phyloP scores from a whole-genome alignment of 805 yeast genomes.

The Metschnikowia shivogae region DNA sequence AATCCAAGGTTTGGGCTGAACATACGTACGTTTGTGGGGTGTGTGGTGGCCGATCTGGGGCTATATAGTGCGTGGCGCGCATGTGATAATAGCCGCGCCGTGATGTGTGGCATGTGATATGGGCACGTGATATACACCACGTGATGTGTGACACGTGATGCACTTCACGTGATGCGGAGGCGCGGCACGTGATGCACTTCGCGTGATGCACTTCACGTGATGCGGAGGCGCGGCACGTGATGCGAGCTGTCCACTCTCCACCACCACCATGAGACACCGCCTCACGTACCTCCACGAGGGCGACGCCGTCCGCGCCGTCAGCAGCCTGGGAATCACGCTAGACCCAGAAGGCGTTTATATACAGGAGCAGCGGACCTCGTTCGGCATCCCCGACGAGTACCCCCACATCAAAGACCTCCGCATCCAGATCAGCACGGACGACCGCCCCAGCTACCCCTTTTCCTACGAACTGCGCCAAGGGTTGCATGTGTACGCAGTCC shows the following conservation, averaged over 20 bases:
- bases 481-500: slow-evolving; percentile 29
- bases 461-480: slow-evolving; percentile 26
- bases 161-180: too few species aligned
- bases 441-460: slow-evolving; percentile 18
- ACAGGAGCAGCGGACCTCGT: slow-evolving; percentile 12
- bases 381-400: not conserved
- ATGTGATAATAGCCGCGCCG: slow-evolving; percentile 1
- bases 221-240: too few species aligned
- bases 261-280: slow-evolving; percentile 14
- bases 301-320: slow-evolving; percentile 6
- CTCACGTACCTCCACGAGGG: slow-evolving; percentile 12
- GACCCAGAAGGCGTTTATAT: slow-evolving; percentile 3
- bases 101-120: too few species aligned
- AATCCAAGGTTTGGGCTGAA: too few species aligned
- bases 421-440: slow-evolving; percentile 10
- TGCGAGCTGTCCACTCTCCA: too few species aligned
- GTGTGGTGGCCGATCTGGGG: not conserved
- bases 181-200: too few species aligned
- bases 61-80: slow-evolving; percentile 3
- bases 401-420: slow-evolving; percentile 12
- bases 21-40: not conserved
- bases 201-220: too few species aligned
- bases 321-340: slow-evolving; percentile 7
- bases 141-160: too few species aligned
- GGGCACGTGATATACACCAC: slow-evolving; percentile 5